Percentiles rank a stretch among this genome's conserved stretches.
These are phyloP conservation scores for Triticum urartu DNA, from an alignment of 176 grass and related monocot species.

Conservation along the genomic window DNA sequence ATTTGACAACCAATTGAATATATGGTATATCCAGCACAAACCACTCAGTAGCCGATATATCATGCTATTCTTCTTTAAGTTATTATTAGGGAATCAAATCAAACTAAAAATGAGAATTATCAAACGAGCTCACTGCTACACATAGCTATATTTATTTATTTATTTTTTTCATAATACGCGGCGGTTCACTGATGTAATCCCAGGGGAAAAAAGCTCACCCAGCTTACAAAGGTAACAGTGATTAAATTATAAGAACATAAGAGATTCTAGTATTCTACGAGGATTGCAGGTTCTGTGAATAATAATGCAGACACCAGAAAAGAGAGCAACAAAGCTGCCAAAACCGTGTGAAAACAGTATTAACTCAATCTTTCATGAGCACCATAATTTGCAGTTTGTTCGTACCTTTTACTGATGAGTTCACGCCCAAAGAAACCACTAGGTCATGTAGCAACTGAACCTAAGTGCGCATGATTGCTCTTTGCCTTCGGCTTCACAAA, in stretches of 20 bases:
- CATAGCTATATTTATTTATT: neutral
- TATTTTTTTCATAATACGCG: neutral
- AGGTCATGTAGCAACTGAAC: neutral
- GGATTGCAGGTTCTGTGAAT: no score
- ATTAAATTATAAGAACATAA: neutral
- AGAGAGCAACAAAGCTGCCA: neutral
- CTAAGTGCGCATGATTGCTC: neutral
- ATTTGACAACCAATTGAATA: neutral
- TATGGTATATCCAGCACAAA: neutral
- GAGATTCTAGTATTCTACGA: no score
- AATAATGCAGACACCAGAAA: no score
- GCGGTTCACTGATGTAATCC: neutral
- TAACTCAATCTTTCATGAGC: neutral
- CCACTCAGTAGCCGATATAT: neutral
- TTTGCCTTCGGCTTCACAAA: constrained; percentile 13
- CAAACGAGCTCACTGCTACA: neutral
- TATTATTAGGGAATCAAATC: neutral
- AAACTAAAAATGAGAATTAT: neutral
- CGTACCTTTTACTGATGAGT: neutral
- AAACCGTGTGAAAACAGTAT: neutral
- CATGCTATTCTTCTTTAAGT: neutral
- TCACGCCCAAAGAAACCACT: neutral
- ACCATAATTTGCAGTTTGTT: neutral
- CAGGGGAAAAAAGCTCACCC: no score
- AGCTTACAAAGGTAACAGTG: neutral